A percentile compares a stretch with the other conserved stretches of the same genome.
phyloP scores from a whole-genome alignment of 768 basidiomycete genomes.

The Tephrocybe sp. region DNA sequence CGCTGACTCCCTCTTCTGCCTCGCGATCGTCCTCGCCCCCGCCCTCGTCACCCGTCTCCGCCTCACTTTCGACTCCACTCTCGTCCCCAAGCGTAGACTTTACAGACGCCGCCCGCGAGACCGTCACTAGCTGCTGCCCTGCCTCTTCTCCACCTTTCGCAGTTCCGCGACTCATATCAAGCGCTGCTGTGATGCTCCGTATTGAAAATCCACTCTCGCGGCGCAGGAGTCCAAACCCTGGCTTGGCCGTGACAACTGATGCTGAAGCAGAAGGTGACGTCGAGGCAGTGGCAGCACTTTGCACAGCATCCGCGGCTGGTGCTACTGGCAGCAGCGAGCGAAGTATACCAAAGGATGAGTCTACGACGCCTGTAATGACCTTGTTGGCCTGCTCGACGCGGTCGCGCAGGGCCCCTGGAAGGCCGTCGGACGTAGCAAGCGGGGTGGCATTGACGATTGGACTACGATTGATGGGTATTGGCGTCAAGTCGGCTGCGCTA shows the following conservation, averaged over 20 bases:
- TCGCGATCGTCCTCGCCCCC: slow-evolving; percentile 39
- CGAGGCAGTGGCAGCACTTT: not conserved
- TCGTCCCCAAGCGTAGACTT: slow-evolving; percentile 33
- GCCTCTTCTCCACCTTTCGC: slow-evolving; percentile 32
- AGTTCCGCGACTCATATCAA: slow-evolving; percentile 49
- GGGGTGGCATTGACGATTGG: slow-evolving; percentile 48
- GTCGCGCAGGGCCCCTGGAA: slow-evolving; percentile 57
- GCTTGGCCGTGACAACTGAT: slow-evolving; percentile 38
- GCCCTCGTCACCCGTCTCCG: slow-evolving; percentile 34
- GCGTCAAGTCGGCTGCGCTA: slow-evolving; percentile 79
- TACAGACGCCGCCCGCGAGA: slow-evolving; percentile 43
- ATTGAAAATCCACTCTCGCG: slow-evolving; percentile 84
- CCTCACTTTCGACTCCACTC: slow-evolving; percentile 16
- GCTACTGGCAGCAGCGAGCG: slow-evolving; percentile 66
- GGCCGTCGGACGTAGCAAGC: slow-evolving; percentile 42
- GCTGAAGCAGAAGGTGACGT: not conserved
- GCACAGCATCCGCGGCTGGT: slow-evolving; percentile 15
- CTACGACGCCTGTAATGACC: slow-evolving; percentile 86
- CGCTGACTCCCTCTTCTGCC: slow-evolving; percentile 39
- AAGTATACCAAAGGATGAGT: slow-evolving; percentile 86
- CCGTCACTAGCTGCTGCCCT: slow-evolving; percentile 49
- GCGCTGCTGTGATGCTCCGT: slow-evolving; percentile 64
- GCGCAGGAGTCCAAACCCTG: slow-evolving; percentile 67
- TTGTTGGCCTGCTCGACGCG: slow-evolving; percentile 82
- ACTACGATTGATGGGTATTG: slow-evolving; percentile 70